These are phyloP conservation scores for Penicillium salamii DNA, from an alignment of 495 filamentous ascomycete species.

Conservation along the genomic window DNA sequence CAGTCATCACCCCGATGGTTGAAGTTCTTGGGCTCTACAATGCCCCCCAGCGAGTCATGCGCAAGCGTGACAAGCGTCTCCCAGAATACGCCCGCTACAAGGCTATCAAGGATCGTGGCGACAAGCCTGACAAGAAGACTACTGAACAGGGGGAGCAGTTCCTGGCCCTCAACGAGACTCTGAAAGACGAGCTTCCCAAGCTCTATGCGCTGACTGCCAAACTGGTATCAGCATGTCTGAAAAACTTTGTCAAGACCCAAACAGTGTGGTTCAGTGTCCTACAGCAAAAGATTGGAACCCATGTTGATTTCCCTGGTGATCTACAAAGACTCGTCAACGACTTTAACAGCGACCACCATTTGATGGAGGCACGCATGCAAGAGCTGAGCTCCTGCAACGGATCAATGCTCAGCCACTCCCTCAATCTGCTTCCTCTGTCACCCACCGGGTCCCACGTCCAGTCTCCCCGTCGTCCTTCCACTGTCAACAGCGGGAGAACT, in stretches of 20 bases:
- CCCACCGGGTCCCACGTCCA: conserved; percentile 36
- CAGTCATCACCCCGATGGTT: conserved; percentile 85
- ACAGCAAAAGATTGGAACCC: conserved; percentile 72
- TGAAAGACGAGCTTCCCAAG: conserved; percentile 89
- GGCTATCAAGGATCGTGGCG: conserved; percentile 69
- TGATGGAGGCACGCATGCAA: conserved; percentile 46
- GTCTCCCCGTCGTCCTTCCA: conserved; percentile 43
- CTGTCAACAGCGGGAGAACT: conserved; percentile 40
- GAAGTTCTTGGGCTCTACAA: conserved; percentile 75
- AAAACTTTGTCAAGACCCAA: conserved; percentile 79
- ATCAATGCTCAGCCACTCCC: conserved; percentile 49
- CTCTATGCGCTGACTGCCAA: conserved; percentile 76
- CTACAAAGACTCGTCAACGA: conserved; percentile 63
- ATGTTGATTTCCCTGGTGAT: conserved; percentile 69
- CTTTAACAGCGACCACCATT: conserved; percentile 72
- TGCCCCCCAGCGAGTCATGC: conserved; percentile 80
- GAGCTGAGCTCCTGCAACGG: conserved; percentile 59
- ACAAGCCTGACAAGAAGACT: conserved; percentile 79
- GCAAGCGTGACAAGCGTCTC: conserved; percentile 85
- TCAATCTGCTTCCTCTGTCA: conserved; percentile 52
- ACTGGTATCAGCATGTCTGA: conserved; percentile 74
- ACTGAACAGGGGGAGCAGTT: conserved; percentile 82
- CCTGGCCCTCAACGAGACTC: conserved; percentile 80
- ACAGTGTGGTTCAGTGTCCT: conserved; percentile 73
- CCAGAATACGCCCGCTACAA: conserved; percentile 84